A percentile compares a stretch with the other conserved stretches of the same genome.
phyloP scores from a whole-genome alignment of 108 stramenopile species.

The Stephanodiscus minutulus region DNA sequence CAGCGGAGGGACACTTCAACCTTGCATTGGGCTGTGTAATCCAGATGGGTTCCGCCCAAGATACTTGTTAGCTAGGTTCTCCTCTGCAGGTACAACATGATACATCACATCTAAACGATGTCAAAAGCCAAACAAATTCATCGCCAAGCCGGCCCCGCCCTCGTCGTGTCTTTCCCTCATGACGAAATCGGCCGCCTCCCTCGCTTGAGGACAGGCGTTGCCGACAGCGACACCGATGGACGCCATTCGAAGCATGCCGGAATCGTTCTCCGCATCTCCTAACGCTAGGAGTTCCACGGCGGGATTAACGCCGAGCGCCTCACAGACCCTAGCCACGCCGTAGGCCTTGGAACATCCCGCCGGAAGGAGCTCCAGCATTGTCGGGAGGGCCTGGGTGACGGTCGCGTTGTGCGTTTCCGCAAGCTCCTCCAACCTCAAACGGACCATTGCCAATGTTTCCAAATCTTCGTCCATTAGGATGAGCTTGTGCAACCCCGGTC shows the following conservation, averaged over 20 bases:
- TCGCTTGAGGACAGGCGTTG: conserved; percentile 77
- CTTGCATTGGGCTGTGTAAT: too few species aligned
- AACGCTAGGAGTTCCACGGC: conserved; percentile 70
- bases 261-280: conserved; percentile 96
- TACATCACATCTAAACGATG: too few species aligned
- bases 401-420: conserved; percentile 54
- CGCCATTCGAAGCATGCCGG: conserved; percentile 78
- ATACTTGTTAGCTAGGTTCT: too few species aligned
- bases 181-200: conserved; percentile 78
- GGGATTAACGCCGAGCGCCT: conserved; percentile 72
- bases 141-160: conserved; percentile 91
- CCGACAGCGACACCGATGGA: conserved; percentile 85
- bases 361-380: conserved; percentile 92
- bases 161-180: conserved; percentile 79
- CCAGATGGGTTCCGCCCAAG: too few species aligned
- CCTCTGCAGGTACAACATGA: too few species aligned
- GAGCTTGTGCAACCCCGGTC: conserved; percentile 78
- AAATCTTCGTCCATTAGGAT: conserved; percentile 77
- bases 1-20: too few species aligned
- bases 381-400: conserved; percentile 87
- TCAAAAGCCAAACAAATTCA: conserved; percentile 65
- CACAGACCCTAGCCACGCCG: conserved; percentile 83
- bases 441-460: conserved; percentile 58
- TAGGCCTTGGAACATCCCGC: conserved; percentile 85
- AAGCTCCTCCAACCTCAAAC: conserved; percentile 73